phyloP scores from a whole-genome alignment of 2,329 filamentous ascomycete species.

The Colletotrichum sidae region DNA sequence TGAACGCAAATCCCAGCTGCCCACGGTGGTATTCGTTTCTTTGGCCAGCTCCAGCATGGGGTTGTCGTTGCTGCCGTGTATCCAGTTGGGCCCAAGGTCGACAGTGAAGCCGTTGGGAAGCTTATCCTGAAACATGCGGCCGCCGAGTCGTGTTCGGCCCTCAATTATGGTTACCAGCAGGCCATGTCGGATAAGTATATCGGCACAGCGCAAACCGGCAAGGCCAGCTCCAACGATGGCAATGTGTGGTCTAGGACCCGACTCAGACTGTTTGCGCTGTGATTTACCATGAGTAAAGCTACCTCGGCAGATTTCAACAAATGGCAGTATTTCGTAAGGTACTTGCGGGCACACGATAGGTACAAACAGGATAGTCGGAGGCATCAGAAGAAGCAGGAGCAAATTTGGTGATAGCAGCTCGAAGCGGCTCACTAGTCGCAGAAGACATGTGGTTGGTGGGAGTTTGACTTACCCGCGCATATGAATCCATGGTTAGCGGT shows the following conservation, averaged over 20 bases:
- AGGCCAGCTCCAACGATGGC: constrained; percentile 79
- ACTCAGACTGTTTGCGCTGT: constrained; percentile 31
- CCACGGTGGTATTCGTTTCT: constrained; percentile 65
- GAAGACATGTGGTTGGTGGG: constrained; percentile 35
- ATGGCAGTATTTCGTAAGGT: constrained; percentile 12
- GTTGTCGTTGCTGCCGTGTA: constrained; percentile 79
- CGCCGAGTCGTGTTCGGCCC: constrained; percentile 74
- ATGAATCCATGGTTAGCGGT: constrained; percentile 46
- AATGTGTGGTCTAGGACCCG: constrained; percentile 61
- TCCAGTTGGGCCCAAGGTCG: constrained; percentile 83
- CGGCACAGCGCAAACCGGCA: constrained; percentile 77
- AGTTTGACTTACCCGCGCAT: constrained; percentile 49
- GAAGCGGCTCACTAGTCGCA: constrained; percentile 17
- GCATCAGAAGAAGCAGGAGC: constrained; percentile 16
- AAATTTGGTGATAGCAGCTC: constrained; percentile 12
- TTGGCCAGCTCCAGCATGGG: constrained; percentile 76
- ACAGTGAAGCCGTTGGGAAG: constrained; percentile 61
- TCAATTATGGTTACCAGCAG: constrained; percentile 78
- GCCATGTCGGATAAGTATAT: constrained; percentile 72
- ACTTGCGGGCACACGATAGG: constrained; percentile 4
- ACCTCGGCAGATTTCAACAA: constrained; percentile 5
- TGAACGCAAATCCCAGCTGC: constrained; percentile 63
- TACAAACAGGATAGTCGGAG: constrained; percentile 13
- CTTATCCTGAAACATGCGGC: constrained; percentile 67
- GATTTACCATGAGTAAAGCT: constrained; percentile 29